Evolutionary conservation across 495 filamentous ascomycete species (phyloP).

Genomic region (Annulohypoxylon moriforme): DNA sequence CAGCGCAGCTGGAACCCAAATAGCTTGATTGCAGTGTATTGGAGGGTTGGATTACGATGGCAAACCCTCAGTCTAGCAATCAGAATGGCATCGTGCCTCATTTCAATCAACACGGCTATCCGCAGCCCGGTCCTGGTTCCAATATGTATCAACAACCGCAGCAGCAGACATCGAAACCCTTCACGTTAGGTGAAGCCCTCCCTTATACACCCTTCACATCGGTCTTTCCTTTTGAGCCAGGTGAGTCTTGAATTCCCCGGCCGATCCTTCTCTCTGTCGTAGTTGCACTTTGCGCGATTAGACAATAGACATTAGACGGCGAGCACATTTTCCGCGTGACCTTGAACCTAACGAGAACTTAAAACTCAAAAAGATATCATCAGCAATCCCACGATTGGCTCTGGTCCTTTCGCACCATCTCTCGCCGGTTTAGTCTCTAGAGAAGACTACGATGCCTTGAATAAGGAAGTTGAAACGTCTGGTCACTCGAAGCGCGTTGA

Average conservation of each 20-base stretch:
- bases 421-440: conserved; percentile 57
- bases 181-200: conserved; percentile 82
- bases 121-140: conserved; percentile 9
- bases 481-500: conserved; percentile 56
- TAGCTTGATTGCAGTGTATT: conserved; percentile 26
- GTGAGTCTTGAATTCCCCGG: conserved; percentile 61
- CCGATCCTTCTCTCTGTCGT: conserved; percentile 43
- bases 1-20: conserved; percentile 22
- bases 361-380: conserved; percentile 67
- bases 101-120: conserved; percentile 37
- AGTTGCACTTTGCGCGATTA: conserved; percentile 3
- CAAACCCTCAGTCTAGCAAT: conserved; percentile 45
- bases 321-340: conserved; percentile 10
- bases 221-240: conserved; percentile 84
- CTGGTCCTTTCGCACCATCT: conserved; percentile 60
- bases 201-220: conserved; percentile 93
- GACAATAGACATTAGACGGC: background rate
- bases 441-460: conserved; percentile 61
- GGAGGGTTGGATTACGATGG: conserved; percentile 47
- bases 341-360: conserved; percentile 35
- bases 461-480: conserved; percentile 60
- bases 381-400: conserved; percentile 71
- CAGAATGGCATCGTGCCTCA: conserved; percentile 45
- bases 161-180: conserved; percentile 48
- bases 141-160: conserved; percentile 24